A percentile compares a stretch with the other conserved stretches of the same genome.
phyloP scores from a whole-genome alignment of 192 early-diverging fungal genomes.

The Entrophospora sp. region DNA sequence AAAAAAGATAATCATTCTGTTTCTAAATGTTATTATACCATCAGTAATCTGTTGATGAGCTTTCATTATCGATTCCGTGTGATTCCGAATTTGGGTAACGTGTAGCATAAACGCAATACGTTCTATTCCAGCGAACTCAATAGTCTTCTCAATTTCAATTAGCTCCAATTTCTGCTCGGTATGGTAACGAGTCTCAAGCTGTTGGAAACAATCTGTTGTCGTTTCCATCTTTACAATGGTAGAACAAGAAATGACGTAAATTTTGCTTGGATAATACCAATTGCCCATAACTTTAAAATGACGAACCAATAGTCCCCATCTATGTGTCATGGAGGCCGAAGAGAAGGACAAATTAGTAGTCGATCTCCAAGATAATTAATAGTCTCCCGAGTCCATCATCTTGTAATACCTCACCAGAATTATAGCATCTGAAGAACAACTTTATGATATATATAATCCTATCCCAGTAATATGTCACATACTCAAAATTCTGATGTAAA shows the following conservation, averaged over 20 bases:
- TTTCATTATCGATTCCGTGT: neutral
- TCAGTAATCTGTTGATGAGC: neutral
- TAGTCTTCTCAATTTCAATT: slow-evolving; percentile 1
- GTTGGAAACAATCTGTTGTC: slow-evolving; percentile 6
- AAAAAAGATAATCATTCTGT: too few relatives aligned
- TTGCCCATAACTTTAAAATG: too few relatives aligned
- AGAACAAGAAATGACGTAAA: too few relatives aligned
- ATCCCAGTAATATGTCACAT: neutral
- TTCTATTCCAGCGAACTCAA: neutral
- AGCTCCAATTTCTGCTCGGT: neutral
- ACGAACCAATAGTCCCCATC: slow-evolving; percentile 14
- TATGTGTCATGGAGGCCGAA: slow-evolving; percentile 14
- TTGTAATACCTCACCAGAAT: slow-evolving; percentile 15
- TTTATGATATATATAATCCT: slow-evolving; percentile 19
- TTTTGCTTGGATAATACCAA: too few relatives aligned
- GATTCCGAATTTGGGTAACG: slow-evolving; percentile 6
- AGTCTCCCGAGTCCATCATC: slow-evolving; percentile 16
- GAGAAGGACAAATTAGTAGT: slow-evolving; percentile 18
- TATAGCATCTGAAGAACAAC: slow-evolving; percentile 2
- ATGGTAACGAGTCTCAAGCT: neutral
- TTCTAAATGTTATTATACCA: neutral
- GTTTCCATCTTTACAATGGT: too few relatives aligned
- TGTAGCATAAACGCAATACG: neutral
- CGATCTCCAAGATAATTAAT: slow-evolving; percentile 22
- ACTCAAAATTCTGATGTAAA: neutral